Conservation (phyloP, 306 rosid species). For the Begonia fuchsioides region DNA sequence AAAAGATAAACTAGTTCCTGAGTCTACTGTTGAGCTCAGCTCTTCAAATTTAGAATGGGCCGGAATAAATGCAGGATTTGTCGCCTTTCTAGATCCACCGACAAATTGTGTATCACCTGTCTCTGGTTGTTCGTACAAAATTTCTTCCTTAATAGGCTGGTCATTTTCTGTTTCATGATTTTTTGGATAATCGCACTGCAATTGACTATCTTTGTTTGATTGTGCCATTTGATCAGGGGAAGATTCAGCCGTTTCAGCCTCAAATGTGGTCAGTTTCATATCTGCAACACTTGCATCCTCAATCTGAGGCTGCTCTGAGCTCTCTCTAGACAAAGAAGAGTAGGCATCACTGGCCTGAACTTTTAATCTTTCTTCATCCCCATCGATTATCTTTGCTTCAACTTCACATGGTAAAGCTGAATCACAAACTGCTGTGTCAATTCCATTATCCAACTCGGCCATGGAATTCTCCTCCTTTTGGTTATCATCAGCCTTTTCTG, state of each 20-base stretch:
- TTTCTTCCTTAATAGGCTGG: background rate
- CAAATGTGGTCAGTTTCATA: too few relatives aligned
- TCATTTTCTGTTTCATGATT: conserved; percentile 39
- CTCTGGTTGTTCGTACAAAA: conserved; percentile 5
- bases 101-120: conserved; percentile 10
- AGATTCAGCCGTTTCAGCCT: conserved; percentile 7
- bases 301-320: too few relatives aligned
- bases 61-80: conserved; percentile 60
- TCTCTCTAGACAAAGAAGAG: conserved; percentile 19
- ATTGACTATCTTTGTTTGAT: conserved; percentile 22
- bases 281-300: too few relatives aligned
- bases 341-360: conserved; percentile 23
- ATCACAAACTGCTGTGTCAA: conserved; percentile 9
- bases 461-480: conserved; percentile 12
- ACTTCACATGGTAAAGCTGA: conserved; percentile 14
- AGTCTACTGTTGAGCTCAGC: conserved; percentile 32
- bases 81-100: conserved; percentile 25
- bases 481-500: conserved; percentile 17
- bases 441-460: conserved; percentile 20
- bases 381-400: conserved; percentile 29
- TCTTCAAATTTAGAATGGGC: conserved; percentile 78
- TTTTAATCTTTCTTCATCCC: conserved; percentile 28
- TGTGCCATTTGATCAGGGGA: conserved; percentile 17
- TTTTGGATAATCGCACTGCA: conserved; percentile 26
- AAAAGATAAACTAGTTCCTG: conserved; percentile 28